These are phyloP conservation scores for Achlya hypogyna DNA, from an alignment of 352 stramenopile species.

Conservation along the genomic window DNA sequence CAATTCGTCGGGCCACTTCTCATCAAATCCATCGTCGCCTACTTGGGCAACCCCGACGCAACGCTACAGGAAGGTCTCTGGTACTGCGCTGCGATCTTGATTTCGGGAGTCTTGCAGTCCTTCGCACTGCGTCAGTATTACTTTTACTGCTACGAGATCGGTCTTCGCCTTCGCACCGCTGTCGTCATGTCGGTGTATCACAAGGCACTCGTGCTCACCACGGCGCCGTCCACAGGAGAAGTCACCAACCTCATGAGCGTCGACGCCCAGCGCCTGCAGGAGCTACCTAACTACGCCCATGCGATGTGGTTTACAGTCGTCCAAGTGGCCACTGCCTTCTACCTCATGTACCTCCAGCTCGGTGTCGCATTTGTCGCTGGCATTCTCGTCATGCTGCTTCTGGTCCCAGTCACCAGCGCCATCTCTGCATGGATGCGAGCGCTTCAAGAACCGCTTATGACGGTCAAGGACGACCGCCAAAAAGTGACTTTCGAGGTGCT, in stretches of 20 bases:
- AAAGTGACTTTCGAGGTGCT: slow-evolving; percentile 92
- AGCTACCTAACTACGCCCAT: slow-evolving; percentile 51
- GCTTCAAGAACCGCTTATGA: slow-evolving; percentile 83
- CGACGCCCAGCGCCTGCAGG: slow-evolving; percentile 93
- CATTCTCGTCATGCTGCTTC: slow-evolving; percentile 88
- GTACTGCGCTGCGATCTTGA: slow-evolving; percentile 63
- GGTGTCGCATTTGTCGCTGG: slow-evolving; percentile 85
- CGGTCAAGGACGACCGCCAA: slow-evolving; percentile 87
- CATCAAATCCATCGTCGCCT: slow-evolving; percentile 82
- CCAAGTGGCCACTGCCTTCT: slow-evolving; percentile 67
- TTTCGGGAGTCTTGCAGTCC: slow-evolving; percentile 59
- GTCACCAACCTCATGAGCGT: slow-evolving; percentile 97
- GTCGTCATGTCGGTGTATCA: slow-evolving; percentile 61
- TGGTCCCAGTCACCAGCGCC: slow-evolving; percentile 84
- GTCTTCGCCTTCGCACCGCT: slow-evolving; percentile 62
- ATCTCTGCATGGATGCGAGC: slow-evolving; percentile 83
- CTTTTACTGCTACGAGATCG: slow-evolving; percentile 77
- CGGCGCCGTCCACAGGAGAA: slow-evolving; percentile 85
- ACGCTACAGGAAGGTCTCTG: slow-evolving; percentile 42
- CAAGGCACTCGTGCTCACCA: slow-evolving; percentile 66
- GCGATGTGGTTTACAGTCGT: slow-evolving; percentile 26
- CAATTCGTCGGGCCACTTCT: slow-evolving; percentile 78
- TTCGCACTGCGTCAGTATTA: slow-evolving; percentile 76
- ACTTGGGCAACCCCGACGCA: slow-evolving; percentile 47
- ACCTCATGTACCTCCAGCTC: slow-evolving; percentile 69